Evolutionary conservation across 345 rosid genomes (phyloP), one percentile per base, ranked within the genome.

Genomic region (Raphanus sativus): DNA sequence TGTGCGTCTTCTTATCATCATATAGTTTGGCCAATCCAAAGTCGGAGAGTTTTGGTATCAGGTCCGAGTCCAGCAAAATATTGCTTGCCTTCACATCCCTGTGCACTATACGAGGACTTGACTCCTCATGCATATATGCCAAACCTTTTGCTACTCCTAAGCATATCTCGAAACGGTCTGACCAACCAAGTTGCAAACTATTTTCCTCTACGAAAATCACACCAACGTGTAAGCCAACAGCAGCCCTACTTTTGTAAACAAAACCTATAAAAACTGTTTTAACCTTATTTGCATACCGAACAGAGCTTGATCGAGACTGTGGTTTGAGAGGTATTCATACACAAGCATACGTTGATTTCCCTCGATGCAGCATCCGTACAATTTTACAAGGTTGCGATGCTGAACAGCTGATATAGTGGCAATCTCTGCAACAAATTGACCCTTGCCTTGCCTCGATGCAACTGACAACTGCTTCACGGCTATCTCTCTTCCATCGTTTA

Each of bases 401-500:
- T 88, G 91, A 69, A 86, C 89, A 29, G 89, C 88, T 50, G 91
- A 91, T 80, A 89, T 89, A 2, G 92, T 88, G 21, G 87, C 92
- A 75, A 91, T 91, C 87, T 89, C 92, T 24, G 93, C 78, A 12
- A 89, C 68, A 76, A 91, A 91, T 60, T 89, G 91, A 50, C 75
- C 84, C 79, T 87, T 91, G 25, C 97, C 97, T 77, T 91, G 94
- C 68, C 75, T 81, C 2, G 97, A 91, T 75, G 71, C 82, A 40
- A 85, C 81, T 4, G 97, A 88, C 75, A 91, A 79, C 73, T 87
- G 86, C 85, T 91, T 91, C 65, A 89, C 92, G 1, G 91, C 97
- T 71, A 89, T 75, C 65, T 61, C 84, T 78, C 92, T 88, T 73
- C 89, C 92, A 76, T 88, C 97, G 61, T 56, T 67, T 40, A 81